Base-by-base conservation (phyloP, 805 yeast species). In the Candida takata region DNA sequence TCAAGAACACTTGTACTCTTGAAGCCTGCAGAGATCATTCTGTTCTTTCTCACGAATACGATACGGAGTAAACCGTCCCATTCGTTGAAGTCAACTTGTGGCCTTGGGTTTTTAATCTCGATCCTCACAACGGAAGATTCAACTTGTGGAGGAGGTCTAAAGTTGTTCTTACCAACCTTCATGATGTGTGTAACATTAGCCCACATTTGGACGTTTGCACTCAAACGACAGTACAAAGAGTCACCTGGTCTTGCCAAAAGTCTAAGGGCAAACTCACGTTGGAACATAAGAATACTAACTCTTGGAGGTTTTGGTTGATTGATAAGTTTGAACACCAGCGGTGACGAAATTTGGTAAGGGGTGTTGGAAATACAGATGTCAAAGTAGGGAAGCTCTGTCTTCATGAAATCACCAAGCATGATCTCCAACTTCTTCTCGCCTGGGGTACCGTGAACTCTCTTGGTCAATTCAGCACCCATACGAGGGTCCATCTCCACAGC, bases 401-500 rank as follows among this genome's bases (percentile, higher is more conserved):
- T 92, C 77, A 92, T 90, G 58, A 87, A 88, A 63, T 92, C 98
- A 14, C 98, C 98, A 45, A 92, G 69, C 52, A 90, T 64, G 40
- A 92, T 86, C 44, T 92, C 97, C 37, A 92, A 68, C 57, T 87
- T 88, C 62, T 85, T 86, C 58, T 87, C 92, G 37, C 74, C 81
- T 1, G 96, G 88, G n/a, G 94, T 90, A 10, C 97, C 97, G 53
- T 86, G 96, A 12, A 92, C 97, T 67, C 98, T 80, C 60, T 92
- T 92, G 9, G 97, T 86, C 51, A 92, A 69, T 61, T 92, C 98
- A 1, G 97, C 97, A 3, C 97, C 98, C 98, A 92, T 92, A 64
- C 97, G 71, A n/a, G 98, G 98, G 64, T 92, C 98, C 86, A 88
- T 88, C 65, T 92, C 98, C 36, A 84, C 92, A 0, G 97, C 98